Percentiles rank a stretch among this genome's conserved stretches.
phyloP scores from a whole-genome alignment of 345 rosid genomes.

The Ricinus communis region DNA sequence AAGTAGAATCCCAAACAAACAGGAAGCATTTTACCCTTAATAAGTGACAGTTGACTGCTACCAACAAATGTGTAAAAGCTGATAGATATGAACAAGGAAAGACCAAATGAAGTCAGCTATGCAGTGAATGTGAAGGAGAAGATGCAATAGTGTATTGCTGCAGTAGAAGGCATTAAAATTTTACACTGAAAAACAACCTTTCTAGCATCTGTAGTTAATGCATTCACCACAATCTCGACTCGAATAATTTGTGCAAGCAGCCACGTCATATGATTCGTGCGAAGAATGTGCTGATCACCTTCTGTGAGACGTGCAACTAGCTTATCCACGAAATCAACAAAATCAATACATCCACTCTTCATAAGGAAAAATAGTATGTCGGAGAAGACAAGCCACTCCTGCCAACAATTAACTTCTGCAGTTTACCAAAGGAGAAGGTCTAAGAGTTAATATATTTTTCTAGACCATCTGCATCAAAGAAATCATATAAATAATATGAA shows the following conservation, averaged over 20 bases:
- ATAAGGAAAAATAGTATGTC: constrained; percentile 81
- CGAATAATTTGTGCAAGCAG: constrained; percentile 85
- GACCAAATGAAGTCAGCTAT: neutral
- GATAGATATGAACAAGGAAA: constrained; percentile 10
- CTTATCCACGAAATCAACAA: constrained; percentile 96
- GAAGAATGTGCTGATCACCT: constrained; percentile 73
- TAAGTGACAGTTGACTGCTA: neutral
- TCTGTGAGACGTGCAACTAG: constrained; percentile 68
- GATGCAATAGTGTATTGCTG: neutral
- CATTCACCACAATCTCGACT: constrained; percentile 75
- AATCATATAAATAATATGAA: neutral
- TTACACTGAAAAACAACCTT: constrained; percentile 55
- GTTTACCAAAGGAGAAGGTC: neutral
- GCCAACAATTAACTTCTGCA: constrained; percentile 97
- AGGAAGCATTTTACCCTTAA: neutral
- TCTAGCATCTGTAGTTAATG: constrained; percentile 75
- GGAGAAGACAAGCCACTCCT: constrained; percentile 97
- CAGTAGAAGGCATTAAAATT: constrained; percentile 10
- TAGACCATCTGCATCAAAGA: constrained; percentile 16
- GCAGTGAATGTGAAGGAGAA: neutral
- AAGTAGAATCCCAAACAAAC: neutral
- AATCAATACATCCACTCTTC: constrained; percentile 94
- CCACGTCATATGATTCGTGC: constrained; percentile 98
- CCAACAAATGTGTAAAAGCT: neutral
- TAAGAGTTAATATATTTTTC: constrained; percentile 14